phyloP scores from a whole-genome alignment of 768 basidiomycete species.

The Tricholoma sp. region DNA sequence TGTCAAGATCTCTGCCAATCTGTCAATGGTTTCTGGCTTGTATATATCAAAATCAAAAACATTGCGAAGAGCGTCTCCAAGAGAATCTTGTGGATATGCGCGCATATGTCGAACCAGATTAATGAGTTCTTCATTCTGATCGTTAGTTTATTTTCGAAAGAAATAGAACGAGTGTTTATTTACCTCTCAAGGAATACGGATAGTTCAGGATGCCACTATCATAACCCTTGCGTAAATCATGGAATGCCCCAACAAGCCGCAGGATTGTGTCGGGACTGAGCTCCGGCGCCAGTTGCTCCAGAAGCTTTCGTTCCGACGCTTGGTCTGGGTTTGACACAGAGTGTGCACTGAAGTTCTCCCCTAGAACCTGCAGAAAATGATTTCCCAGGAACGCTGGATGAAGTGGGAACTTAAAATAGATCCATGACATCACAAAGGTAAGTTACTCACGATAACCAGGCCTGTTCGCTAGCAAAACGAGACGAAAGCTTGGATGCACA shows the following conservation, averaged over 20 bases:
- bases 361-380: constrained; percentile 67
- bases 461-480: constrained; percentile 60
- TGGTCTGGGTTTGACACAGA: constrained; percentile 65
- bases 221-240: constrained; percentile 55
- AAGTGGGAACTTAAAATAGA: not conserved
- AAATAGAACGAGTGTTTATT: not conserved
- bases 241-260: constrained; percentile 59
- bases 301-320: constrained; percentile 55
- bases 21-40: constrained; percentile 59
- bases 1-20: constrained; percentile 50
- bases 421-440: not conserved
- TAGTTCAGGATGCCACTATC: constrained; percentile 55
- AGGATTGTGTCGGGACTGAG: constrained; percentile 46
- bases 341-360: constrained; percentile 65
- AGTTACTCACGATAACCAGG: constrained; percentile 58
- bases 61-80: constrained; percentile 58
- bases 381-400: constrained; percentile 65
- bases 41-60: constrained; percentile 70
- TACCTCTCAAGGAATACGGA: constrained; percentile 65
- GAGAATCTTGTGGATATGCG: constrained; percentile 51
- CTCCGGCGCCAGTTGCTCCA: constrained; percentile 59
- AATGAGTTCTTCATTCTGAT: constrained; percentile 45
- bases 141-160: not conserved
- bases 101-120: constrained; percentile 62
- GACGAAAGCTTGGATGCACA: constrained; percentile 59